Base-by-base conservation (phyloP, 371 early-diverging fungal genomes). In the Gilbertella persicaria region DNA sequence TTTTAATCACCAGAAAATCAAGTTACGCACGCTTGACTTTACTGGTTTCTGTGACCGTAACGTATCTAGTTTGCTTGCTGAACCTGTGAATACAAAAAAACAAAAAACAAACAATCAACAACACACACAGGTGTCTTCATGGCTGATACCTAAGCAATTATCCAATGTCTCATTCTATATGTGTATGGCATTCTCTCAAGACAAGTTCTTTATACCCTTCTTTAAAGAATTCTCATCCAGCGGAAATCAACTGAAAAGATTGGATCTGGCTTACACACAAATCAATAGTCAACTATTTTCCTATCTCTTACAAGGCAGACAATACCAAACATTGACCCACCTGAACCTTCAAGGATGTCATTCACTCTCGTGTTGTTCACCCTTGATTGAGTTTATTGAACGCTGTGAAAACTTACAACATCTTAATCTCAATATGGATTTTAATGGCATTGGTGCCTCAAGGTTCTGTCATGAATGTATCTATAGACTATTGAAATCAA, bases 191-290 rank as follows among this genome's bases (percentile, higher is more conserved):
- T 30, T 74, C 0, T 66, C 71, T 23, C 66, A 67, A 29, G 43
- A 65, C 7, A 37, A 60, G 4, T 66, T 70, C 43, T 65, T 71
- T 51, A 54, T 62, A 9, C 75, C 75, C 3, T 63, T 74, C n/a
- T 68, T 74, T 30, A 44, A 67, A 12, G 58, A 48, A 20, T 36
- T 74, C 2, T 20, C 41, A 0, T 14, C 40, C 0, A 43, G 42
- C 14, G 60, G 54, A 5, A 58, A 65, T 7, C 16, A 43, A 0
- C 35, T 74, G 1, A 59, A 42, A 9, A 55, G 53, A 3, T 45
- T 74, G 4, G 75, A 74, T 41, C 41, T 74, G 10, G 66, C 62
- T 2, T 53, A 66, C 26, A 74, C 75, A 48, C 65, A 61, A 21
- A 55, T 71, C 14, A 71, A 64, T 19, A 62, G 55, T 21, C 39